A percentile compares a stretch with the other conserved stretches of the same genome.
Conservation (phyloP, 2,329 filamentous ascomycete genomes). For the Mycosphaerelloides madeirae region DNA sequence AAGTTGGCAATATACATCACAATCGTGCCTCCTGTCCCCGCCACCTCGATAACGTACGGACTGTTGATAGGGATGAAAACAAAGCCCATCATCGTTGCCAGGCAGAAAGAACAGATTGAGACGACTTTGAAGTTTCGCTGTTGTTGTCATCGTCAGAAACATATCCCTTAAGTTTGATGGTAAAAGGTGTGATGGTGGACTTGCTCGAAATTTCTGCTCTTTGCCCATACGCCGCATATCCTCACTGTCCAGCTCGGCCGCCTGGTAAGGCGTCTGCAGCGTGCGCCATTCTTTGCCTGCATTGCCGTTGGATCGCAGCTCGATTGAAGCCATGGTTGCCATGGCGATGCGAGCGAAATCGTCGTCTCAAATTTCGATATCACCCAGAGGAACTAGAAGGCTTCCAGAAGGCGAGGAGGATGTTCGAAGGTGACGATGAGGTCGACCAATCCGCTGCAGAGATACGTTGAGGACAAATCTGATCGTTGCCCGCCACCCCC, state of each 20-base stretch:
- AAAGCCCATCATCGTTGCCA: slow-evolving; percentile 30
- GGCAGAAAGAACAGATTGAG: slow-evolving; percentile 43
- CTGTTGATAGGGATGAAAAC: slow-evolving; percentile 6
- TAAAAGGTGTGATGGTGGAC: too few species aligned
- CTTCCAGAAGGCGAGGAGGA: too few species aligned
- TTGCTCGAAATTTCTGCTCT: slow-evolving; percentile 37
- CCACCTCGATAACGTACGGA: slow-evolving; percentile 10
- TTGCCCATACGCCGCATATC: slow-evolving; percentile 47
- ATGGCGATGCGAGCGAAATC: too few species aligned
- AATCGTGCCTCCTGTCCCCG: slow-evolving; percentile 23
- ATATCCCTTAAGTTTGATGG: too few species aligned
- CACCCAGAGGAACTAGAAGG: too few species aligned
- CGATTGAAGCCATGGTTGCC: neutral
- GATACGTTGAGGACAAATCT: too few species aligned
- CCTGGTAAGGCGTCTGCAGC: neutral
- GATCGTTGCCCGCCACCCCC: too few species aligned
- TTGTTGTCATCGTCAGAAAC: too few species aligned
- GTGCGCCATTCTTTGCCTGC: neutral
- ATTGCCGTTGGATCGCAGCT: neutral
- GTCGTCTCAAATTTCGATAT: too few species aligned
- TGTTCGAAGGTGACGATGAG: too few species aligned
- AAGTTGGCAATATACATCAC: slow-evolving; percentile 22
- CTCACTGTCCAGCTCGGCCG: slow-evolving; percentile 27
- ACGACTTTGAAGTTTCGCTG: slow-evolving; percentile 1
- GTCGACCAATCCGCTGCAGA: too few species aligned